phyloP scores from a whole-genome alignment of 192 early-diverging fungal genomes.

The Gamsiella multidivaricata region DNA sequence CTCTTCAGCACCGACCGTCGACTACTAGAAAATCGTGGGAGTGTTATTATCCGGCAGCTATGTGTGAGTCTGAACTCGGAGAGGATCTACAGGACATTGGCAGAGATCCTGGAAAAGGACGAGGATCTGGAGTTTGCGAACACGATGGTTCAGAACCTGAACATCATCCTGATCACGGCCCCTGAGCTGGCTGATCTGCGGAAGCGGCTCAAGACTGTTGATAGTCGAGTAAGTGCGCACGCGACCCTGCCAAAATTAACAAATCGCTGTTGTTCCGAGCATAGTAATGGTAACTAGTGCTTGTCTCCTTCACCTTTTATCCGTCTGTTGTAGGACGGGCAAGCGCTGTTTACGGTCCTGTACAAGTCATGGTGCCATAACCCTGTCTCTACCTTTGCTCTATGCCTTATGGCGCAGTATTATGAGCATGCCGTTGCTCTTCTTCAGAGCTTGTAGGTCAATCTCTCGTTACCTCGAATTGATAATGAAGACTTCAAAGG shows the following conservation, averaged over 20 bases:
- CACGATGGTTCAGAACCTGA: constrained; percentile 98
- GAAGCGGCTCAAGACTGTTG: constrained; percentile 80
- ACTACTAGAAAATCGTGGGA: constrained; percentile 89
- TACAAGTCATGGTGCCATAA: constrained; percentile 98
- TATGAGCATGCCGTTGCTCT: constrained; percentile 92
- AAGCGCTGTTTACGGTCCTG: constrained; percentile 83
- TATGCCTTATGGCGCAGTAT: constrained; percentile 96
- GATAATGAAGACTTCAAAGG: not conserved
- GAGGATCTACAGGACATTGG: constrained; percentile 87
- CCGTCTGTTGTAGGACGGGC: constrained; percentile 68
- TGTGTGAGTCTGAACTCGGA: constrained; percentile 93
- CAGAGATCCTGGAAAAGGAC: constrained; percentile 87
- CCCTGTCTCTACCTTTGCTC: constrained; percentile 91
- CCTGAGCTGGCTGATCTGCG: constrained; percentile 89
- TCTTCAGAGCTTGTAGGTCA: constrained; percentile 78
- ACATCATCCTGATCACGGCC: constrained; percentile 95
- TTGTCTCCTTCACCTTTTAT: not conserved
- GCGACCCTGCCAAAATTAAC: not conserved
- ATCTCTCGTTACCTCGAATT: not conserved
- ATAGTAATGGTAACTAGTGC: too few species aligned
- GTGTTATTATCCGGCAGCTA: constrained; percentile 93
- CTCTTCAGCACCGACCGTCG: constrained; percentile 91
- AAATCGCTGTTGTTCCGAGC: too few species aligned
- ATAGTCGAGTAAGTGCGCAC: constrained; percentile 60
- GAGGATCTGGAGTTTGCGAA: constrained; percentile 95